Evolutionary conservation across 306 rosid genomes (phyloP).

Genomic region (Pyrus communis): DNA sequence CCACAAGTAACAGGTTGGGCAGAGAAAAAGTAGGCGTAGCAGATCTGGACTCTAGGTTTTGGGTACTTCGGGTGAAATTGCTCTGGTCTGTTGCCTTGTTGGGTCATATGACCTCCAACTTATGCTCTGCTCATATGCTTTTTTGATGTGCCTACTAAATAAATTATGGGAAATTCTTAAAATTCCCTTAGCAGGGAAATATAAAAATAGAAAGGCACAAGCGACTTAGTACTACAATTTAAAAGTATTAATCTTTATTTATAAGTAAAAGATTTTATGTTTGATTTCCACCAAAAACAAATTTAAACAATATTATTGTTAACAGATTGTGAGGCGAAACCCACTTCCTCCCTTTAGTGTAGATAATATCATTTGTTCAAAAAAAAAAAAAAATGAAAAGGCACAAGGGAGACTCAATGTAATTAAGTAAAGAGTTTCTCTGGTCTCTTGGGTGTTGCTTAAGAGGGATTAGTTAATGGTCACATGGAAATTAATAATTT

Average conservation of each 20-base stretch:
- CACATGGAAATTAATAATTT: too few relatives aligned
- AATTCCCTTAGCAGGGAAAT: background rate
- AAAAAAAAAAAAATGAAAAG: too few relatives aligned
- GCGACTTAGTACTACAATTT: too few relatives aligned
- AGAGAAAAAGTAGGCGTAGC: too few relatives aligned
- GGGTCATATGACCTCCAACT: background rate
- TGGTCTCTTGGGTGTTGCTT: background rate
- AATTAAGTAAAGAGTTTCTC: background rate
- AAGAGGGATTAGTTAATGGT: background rate
- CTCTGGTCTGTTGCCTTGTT: background rate
- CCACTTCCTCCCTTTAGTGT: too few relatives aligned
- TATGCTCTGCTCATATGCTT: background rate
- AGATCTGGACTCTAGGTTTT: too few relatives aligned
- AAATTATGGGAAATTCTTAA: background rate
- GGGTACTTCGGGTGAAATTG: background rate
- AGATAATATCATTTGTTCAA: too few relatives aligned
- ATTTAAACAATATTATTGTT: too few relatives aligned
- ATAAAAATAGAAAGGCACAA: background rate
- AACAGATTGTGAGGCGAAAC: too few relatives aligned
- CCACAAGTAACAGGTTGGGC: too few relatives aligned
- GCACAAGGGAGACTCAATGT: background rate
- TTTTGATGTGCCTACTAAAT: background rate
- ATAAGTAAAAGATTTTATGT: too few relatives aligned
- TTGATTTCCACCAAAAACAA: rapidly evolving
- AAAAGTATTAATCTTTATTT: too few relatives aligned